A percentile compares a stretch with the other conserved stretches of the same genome.
Evolutionary conservation across 2,329 filamentous ascomycete species (phyloP).

Genomic region (Dothideomycetes sp.): DNA sequence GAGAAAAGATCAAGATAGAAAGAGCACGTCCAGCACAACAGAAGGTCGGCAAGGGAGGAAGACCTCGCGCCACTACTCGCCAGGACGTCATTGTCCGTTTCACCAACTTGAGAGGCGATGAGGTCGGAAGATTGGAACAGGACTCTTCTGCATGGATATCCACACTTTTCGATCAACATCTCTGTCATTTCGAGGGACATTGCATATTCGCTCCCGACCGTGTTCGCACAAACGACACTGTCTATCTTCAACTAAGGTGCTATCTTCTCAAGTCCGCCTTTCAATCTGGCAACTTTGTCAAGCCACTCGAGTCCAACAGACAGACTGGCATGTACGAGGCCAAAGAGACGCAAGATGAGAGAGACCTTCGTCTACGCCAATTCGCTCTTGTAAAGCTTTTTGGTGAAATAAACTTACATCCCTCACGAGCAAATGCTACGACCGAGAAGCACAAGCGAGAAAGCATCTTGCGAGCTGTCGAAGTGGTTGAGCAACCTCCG

Average conservation of each 20-base stretch:
- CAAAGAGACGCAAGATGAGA: conserved; percentile 77
- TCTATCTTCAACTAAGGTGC: conserved; percentile 81
- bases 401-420: conserved; percentile 75
- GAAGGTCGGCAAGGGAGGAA: conserved; percentile 31
- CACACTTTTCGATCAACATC: conserved; percentile 77
- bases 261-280: conserved; percentile 70
- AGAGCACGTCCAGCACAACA: conserved; percentile 59
- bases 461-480: conserved; percentile 75
- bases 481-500: conserved; percentile 67
- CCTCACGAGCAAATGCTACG: conserved; percentile 62
- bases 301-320: conserved; percentile 59
- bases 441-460: conserved; percentile 74
- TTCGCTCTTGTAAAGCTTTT: conserved; percentile 82
- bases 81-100: conserved; percentile 88
- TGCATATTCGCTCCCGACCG: conserved; percentile 85
- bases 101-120: conserved; percentile 66
- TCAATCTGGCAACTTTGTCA: conserved; percentile 50
- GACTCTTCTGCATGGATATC: conserved; percentile 89
- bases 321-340: conserved; percentile 70
- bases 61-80: conserved; percentile 48
- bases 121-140: conserved; percentile 78
- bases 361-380: conserved; percentile 71
- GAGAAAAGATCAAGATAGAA: conserved; percentile 78
- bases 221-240: conserved; percentile 80
- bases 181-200: conserved; percentile 77